A percentile compares a stretch with the other conserved stretches of the same genome.
These are phyloP conservation scores for Phytophthora crassamura DNA, from an alignment of 352 stramenopile genomes.

Conservation along the genomic window DNA sequence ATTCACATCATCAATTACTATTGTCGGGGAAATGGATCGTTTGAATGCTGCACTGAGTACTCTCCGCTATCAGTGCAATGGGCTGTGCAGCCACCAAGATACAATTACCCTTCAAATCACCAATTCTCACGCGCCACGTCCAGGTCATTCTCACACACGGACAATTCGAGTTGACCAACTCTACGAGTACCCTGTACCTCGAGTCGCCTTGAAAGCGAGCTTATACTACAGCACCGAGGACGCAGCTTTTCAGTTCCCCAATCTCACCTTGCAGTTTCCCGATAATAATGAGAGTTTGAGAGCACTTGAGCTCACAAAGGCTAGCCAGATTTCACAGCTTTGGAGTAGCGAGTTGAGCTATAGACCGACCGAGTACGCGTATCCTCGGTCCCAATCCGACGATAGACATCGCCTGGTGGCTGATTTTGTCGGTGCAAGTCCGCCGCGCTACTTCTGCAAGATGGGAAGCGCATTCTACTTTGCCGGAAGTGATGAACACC, in stretches of 20 bases:
- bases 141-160: conserved; percentile 24
- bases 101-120: conserved; percentile 23
- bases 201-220: conserved; percentile 27
- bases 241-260: conserved; percentile 48
- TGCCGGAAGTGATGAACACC: too few species aligned
- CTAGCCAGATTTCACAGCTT: neutral
- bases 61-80: conserved; percentile 28
- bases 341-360: too few species aligned
- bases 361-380: too few species aligned
- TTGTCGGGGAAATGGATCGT: conserved; percentile 6
- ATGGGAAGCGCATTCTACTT: too few species aligned
- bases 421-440: too few species aligned
- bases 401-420: too few species aligned
- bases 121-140: conserved; percentile 12
- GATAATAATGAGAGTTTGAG: conserved; percentile 1
- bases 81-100: conserved; percentile 21
- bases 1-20: neutral
- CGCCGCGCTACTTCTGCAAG: too few species aligned
- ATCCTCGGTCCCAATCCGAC: too few species aligned
- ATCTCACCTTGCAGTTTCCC: conserved; percentile 35
- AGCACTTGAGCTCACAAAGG: conserved; percentile 4
- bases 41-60: conserved; percentile 31
- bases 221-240: conserved; percentile 55
- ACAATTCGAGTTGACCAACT: conserved; percentile 33
- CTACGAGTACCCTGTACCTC: conserved; percentile 35